Percentiles rank a stretch among this genome's conserved stretches.
These are phyloP conservation scores for Penicillium cinerascens DNA, from an alignment of 495 filamentous ascomycete genomes.

Conservation along the genomic window DNA sequence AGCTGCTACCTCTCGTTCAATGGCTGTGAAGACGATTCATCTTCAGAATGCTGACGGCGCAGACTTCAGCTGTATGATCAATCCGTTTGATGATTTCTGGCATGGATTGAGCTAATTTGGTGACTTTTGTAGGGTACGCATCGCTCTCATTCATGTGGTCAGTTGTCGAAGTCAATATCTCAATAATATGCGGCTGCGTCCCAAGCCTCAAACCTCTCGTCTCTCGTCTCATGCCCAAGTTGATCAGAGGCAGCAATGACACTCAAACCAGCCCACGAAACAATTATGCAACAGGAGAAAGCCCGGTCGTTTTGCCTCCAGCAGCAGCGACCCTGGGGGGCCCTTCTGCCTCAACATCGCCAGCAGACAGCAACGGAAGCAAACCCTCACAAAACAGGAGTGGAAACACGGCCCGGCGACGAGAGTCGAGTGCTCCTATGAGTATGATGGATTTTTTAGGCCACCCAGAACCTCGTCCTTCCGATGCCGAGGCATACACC, in stretches of 20 bases:
- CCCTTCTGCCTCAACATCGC: conserved; percentile 2
- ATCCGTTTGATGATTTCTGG: background rate
- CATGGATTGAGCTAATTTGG: background rate
- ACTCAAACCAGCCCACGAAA: conserved; percentile 15
- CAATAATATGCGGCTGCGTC: conserved; percentile 83
- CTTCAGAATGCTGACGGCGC: conserved; percentile 29
- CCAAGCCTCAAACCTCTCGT: conserved; percentile 86
- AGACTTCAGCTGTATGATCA: conserved; percentile 54
- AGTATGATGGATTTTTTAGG: conserved; percentile 37
- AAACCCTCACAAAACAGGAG: conserved; percentile 13
- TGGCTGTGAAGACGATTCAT: conserved; percentile 31
- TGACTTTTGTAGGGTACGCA: conserved; percentile 57
- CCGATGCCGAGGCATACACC: conserved; percentile 33
- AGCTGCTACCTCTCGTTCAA: conserved; percentile 47
- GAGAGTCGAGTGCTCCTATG: conserved; percentile 17
- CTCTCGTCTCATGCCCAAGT: conserved; percentile 66
- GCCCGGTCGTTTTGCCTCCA: conserved; percentile 10
- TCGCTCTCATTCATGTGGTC: conserved; percentile 90
- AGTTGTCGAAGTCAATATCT: conserved; percentile 83
- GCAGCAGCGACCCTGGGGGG: conserved; percentile 2
- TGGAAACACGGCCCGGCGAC: conserved; percentile 8
- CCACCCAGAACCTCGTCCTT: conserved; percentile 17
- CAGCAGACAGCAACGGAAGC: conserved; percentile 13
- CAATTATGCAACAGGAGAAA: conserved; percentile 16
- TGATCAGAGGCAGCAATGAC: conserved; percentile 56